phyloP scores from a whole-genome alignment of 73 alveolate genomes.

The Symbiodinium natans region DNA sequence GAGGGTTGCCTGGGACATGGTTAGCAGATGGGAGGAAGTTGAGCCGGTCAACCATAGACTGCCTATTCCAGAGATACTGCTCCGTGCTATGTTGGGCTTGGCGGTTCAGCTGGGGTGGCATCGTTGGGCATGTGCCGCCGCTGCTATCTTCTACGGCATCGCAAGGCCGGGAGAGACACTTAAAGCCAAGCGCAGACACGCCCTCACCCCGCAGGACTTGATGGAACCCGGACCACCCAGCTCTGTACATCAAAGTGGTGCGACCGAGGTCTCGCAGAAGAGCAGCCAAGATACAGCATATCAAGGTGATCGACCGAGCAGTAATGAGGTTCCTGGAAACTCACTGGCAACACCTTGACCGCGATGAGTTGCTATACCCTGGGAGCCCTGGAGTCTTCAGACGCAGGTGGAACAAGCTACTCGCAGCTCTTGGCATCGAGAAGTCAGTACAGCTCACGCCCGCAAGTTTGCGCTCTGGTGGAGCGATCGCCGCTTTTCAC shows the following conservation, averaged over 20 bases:
- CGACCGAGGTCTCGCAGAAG: neutral
- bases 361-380: neutral
- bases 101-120: neutral
- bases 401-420: neutral
- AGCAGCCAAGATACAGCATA: neutral
- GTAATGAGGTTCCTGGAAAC: neutral
- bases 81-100: neutral
- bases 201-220: neutral
- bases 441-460: neutral
- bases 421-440: neutral
- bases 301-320: neutral
- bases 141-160: neutral
- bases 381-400: neutral
- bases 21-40: neutral
- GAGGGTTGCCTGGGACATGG: neutral
- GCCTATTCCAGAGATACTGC: neutral
- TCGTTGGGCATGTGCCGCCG: neutral
- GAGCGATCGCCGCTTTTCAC: neutral
- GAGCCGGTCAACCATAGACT: neutral
- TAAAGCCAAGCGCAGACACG: neutral
- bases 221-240: neutral
- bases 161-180: constrained; percentile 13
- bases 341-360: neutral
- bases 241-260: neutral
- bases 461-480: neutral